Evolutionary conservation across 805 yeast genomes (phyloP).

Genomic region (Sugiyamaella mastotermitis): DNA sequence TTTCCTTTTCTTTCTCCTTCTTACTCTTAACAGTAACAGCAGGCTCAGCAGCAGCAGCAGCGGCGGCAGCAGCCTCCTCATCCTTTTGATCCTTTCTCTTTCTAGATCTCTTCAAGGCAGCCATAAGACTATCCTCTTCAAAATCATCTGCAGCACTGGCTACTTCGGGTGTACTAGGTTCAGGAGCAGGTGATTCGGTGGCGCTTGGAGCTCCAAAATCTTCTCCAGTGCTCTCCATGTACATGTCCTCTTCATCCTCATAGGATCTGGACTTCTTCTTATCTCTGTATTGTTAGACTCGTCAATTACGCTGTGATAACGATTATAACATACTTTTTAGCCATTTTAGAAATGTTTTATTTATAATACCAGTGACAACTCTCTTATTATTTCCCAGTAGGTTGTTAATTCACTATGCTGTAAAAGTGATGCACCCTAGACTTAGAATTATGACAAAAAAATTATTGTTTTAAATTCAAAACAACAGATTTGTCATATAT

Average conservation of each 20-base stretch:
- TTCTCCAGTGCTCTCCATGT: slow-evolving; percentile 35
- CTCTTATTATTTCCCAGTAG: too few species aligned
- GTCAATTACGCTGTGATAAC: too few species aligned
- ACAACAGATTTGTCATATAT: too few species aligned
- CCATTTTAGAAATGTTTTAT: too few species aligned
- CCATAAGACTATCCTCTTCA: slow-evolving; percentile 53
- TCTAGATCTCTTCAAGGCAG: slow-evolving; percentile 75
- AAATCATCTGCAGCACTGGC: slow-evolving; percentile 28
- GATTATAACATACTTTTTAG: too few species aligned
- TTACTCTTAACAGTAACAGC: slow-evolving; percentile 79
- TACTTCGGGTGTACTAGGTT: slow-evolving; percentile 21
- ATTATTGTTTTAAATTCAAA: too few species aligned
- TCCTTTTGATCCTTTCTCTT: slow-evolving; percentile 67
- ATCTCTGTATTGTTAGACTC: slow-evolving; percentile 26
- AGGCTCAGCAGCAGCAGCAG: slow-evolving; percentile 31
- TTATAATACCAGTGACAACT: too few species aligned
- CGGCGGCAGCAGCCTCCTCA: slow-evolving; percentile 28
- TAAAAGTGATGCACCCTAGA: too few species aligned
- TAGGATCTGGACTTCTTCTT: slow-evolving; percentile 2
- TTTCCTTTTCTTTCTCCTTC: slow-evolving; percentile 95
- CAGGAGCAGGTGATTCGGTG: slow-evolving; percentile 10
- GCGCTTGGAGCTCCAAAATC: slow-evolving; percentile 44
- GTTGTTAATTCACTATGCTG: too few species aligned
- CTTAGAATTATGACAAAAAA: too few species aligned
- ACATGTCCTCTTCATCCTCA: slow-evolving; percentile 41